phyloP scores from a whole-genome alignment of 257 asterid species.

The Solanum lignicaule region DNA sequence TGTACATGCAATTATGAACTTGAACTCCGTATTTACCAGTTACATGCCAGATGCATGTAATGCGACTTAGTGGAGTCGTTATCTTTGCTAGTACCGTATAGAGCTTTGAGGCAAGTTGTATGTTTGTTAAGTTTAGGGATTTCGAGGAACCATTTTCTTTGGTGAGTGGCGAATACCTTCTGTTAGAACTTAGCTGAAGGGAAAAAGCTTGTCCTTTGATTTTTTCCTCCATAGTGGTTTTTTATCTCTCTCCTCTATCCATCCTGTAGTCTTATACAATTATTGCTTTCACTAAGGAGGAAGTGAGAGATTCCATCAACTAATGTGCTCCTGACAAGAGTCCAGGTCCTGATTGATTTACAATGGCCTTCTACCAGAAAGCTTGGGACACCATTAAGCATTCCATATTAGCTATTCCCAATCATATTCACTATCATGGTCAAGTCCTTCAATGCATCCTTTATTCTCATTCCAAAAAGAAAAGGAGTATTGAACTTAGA shows the following conservation, averaged over 20 bases:
- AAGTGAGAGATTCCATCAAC: neutral
- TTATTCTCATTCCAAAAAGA: neutral
- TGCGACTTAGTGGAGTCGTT: neutral
- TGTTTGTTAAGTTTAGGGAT: neutral
- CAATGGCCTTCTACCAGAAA: neutral
- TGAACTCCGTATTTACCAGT: neutral
- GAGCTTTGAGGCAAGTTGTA: neutral
- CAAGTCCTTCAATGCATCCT: neutral
- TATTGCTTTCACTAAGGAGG: neutral
- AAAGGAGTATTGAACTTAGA: neutral
- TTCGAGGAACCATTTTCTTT: neutral
- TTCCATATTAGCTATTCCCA: neutral
- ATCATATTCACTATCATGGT: neutral
- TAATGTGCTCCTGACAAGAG: neutral
- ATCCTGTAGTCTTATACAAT: neutral
- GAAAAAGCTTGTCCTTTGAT: neutral
- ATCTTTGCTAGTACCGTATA: neutral
- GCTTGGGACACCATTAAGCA: neutral
- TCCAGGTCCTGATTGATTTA: neutral
- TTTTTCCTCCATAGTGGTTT: neutral
- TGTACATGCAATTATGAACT: neutral
- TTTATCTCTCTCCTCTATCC: neutral
- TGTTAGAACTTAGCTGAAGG: neutral
- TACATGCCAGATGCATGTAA: neutral
- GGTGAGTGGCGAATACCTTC: neutral